Conservation (phyloP, 2,329 filamentous ascomycete species). For the Colletotrichum incanum region DNA sequence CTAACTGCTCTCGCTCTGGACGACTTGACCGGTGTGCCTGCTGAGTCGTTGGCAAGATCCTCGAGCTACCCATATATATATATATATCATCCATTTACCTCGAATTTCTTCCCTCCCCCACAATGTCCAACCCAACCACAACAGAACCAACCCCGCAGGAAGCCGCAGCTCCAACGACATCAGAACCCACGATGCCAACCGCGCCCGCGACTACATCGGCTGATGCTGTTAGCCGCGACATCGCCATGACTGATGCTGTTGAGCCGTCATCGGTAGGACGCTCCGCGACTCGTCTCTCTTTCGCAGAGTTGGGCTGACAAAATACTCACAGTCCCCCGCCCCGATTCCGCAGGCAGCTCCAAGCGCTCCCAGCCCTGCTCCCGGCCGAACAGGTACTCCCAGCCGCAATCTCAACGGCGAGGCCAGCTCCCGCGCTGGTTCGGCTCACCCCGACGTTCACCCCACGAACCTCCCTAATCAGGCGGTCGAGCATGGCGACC, state of each 20-base stretch:
- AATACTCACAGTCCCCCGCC: slow-evolving; percentile 56
- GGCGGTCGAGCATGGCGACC: slow-evolving; percentile 76
- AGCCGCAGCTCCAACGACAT: slow-evolving; percentile 39
- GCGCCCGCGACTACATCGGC: slow-evolving; percentile 14
- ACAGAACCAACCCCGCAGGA: slow-evolving; percentile 29
- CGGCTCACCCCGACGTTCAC: slow-evolving; percentile 68
- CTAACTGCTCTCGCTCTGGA: slow-evolving; percentile 5
- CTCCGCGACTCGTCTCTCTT: no score
- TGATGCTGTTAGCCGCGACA: slow-evolving; percentile 49
- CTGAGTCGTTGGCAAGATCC: not conserved
- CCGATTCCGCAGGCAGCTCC: slow-evolving; percentile 50
- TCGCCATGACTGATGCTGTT: slow-evolving; percentile 61
- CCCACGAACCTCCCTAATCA: slow-evolving; percentile 70
- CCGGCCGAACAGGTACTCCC: slow-evolving; percentile 65
- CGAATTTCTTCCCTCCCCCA: slow-evolving; percentile 2
- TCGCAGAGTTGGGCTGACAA: slow-evolving; percentile 7
- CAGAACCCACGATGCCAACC: slow-evolving; percentile 36
- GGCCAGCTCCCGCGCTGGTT: slow-evolving; percentile 68
- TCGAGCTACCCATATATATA: not conserved
- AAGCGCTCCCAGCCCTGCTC: slow-evolving; percentile 58
- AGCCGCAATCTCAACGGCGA: slow-evolving; percentile 53
- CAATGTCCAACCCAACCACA: slow-evolving; percentile 35
- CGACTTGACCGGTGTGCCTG: not conserved
- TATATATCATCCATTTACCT: not conserved
- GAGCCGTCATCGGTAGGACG: slow-evolving; percentile 59